A percentile compares a stretch with the other conserved stretches of the same genome.
These are phyloP conservation scores for Nothophoma quercina DNA, from an alignment of 2,329 filamentous ascomycete genomes.

Conservation along the genomic window DNA sequence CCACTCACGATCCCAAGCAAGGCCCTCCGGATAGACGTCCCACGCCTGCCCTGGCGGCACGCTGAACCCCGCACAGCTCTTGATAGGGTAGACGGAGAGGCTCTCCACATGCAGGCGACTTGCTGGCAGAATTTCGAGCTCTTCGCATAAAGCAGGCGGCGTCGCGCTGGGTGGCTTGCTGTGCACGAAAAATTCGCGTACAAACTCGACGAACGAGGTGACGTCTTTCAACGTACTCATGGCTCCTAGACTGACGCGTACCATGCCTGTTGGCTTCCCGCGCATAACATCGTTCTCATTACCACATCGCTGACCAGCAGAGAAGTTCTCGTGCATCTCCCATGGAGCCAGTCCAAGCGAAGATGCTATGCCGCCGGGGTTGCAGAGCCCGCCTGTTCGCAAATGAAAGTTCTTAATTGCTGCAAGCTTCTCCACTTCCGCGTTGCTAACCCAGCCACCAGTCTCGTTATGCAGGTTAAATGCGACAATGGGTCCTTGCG, in stretches of 20 bases:
- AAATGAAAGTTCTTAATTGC: constrained; percentile 81
- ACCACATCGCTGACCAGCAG: constrained; percentile 83
- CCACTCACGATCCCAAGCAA: constrained; percentile 97
- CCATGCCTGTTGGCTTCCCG: constrained; percentile 86
- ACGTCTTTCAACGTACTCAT: constrained; percentile 86
- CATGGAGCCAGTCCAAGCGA: constrained; percentile 76
- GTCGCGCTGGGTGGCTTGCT: constrained; percentile 16
- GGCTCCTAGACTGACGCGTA: constrained; percentile 85
- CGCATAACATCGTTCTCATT: constrained; percentile 80
- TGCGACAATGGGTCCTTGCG: constrained; percentile 77
- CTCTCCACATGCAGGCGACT: constrained; percentile 55
- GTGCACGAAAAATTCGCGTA: constrained; percentile 60
- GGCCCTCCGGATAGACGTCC: constrained; percentile 81
- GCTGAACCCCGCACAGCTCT: constrained; percentile 84
- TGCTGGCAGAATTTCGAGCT: constrained; percentile 36
- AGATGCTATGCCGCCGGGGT: constrained; percentile 83
- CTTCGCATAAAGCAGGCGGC: constrained; percentile 30
- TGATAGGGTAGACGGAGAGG: constrained; percentile 82
- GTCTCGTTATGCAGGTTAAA: constrained; percentile 79
- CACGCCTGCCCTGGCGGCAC: constrained; percentile 71
- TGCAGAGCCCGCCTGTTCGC: constrained; percentile 88
- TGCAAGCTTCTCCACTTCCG: constrained; percentile 88
- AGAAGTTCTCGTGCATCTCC: constrained; percentile 87
- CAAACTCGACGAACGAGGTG: constrained; percentile 72
- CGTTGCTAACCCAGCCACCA: constrained; percentile 79